Base-by-base conservation (phyloP, 2,329 filamentous ascomycete species). In the Xylariaceae sp. region DNA sequence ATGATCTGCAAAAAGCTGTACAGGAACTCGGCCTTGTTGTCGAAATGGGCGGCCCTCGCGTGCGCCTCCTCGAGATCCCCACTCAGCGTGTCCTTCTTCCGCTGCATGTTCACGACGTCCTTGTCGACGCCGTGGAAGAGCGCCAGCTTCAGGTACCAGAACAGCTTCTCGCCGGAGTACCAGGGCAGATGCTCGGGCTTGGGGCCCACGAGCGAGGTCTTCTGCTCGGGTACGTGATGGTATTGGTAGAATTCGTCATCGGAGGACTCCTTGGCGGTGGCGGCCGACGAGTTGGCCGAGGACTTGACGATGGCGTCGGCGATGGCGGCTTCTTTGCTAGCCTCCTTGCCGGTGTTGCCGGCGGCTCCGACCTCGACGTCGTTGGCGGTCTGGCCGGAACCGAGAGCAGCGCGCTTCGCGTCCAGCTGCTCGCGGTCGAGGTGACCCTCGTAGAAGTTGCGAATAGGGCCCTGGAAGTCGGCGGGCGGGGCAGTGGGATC, bases 11-110 rank as follows among this genome's bases (percentile, higher is more conserved):
- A 63, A 56, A 75, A 78, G 5, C 69, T 72, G 55, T 73, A 79
- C 31, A 74, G 61, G 57, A 72, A 73, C 55, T 80, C 76, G 43
- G 70, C 63, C 41, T 70, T 68, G 57, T 81, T 80, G 47, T 77
- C 68, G 55, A 71, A 81, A 51, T 78, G 75, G 18, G 65, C 57
- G 2, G 72, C 75, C 18, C 63, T 65, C 12, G 71, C 71, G 49
- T 80, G 72, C 35, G 75, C 64, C 36, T 67, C 67, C 18, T 70
- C 64, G 2, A 77, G 53, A 37, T 77, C 65, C 1, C 66, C 67
- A 1, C 65, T 63, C 1, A 78, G 61, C 18, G 69, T 57, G 27
- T 64, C 63, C 38, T 60, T 54, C 44, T 59, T 56, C 34, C 42
- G 56, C 42, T 62, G 61, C 31, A 47, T 49, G 25, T 49, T 53